Evolutionary conservation across 2,329 filamentous ascomycete genomes (phyloP).

Genomic region (Alternaria sp.): DNA sequence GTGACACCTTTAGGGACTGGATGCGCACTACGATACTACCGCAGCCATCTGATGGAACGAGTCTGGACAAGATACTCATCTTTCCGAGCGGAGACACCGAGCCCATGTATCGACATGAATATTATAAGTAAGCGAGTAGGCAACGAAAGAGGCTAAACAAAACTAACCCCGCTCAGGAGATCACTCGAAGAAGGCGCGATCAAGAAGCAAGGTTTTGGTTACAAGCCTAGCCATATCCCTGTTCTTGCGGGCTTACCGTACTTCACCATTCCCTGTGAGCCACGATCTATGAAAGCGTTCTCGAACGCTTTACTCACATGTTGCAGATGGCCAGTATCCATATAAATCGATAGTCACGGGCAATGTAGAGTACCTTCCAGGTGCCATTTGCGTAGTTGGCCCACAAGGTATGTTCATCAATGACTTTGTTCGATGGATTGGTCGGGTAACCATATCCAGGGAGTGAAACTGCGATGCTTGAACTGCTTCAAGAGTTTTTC

Average conservation of each 20-base stretch:
- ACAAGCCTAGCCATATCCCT: background rate
- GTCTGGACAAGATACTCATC: background rate
- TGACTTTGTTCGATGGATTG: background rate
- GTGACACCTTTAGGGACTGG: background rate
- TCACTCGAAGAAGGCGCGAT: background rate
- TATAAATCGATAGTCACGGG: background rate
- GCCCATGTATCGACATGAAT: background rate
- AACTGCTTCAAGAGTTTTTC: background rate
- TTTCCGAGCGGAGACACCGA: background rate
- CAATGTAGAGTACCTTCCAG: background rate
- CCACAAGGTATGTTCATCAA: background rate
- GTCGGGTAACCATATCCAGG: background rate
- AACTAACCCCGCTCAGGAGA: background rate
- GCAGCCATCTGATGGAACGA: background rate
- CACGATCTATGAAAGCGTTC: background rate
- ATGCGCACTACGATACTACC: background rate
- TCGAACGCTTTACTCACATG: background rate
- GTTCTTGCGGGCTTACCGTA: background rate
- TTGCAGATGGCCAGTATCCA: background rate
- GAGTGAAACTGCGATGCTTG: background rate
- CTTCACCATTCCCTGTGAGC: background rate
- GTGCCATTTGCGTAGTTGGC: background rate
- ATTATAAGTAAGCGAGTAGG: background rate
- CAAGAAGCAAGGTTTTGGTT: background rate
- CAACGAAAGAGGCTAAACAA: rapidly evolving